Evolutionary conservation across 1,284 basidiomycete species (phyloP), one percentile per base, ranked within the genome.

Genomic region (Trametes sp.): DNA sequence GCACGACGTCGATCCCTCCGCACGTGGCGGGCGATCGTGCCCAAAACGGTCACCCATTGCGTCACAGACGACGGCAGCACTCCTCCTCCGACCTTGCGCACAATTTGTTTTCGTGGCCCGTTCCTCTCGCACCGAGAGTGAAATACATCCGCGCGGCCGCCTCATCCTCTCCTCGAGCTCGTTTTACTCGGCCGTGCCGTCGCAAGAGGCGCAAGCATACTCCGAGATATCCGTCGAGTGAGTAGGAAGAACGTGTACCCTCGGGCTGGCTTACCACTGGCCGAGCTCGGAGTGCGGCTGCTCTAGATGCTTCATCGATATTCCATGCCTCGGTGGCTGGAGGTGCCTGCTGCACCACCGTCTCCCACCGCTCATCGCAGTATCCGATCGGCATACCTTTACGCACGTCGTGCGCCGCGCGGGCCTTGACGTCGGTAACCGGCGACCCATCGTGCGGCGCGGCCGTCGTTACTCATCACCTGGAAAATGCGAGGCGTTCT

Each of bases 381-480:
- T 26, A 41, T 54, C 57, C 35, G 57, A 49, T 54, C 57, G 57
- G 57, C 5, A 31, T 26, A 48, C 26, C 8, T 46, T 44, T 54
- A 31, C 13, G 21, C 26, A 10, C n/a, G n/a, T n/a, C n/a, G n/a
- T n/a, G n/a, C n/a, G n/a, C 10, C 8, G 19, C 28, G 50, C 14
- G 50, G n/a, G 29, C 29, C 28, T 54, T 59, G 57, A 59, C 58
- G 52, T 60, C 58, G 51, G 33, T 48, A 10, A 14, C 50, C 52
- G 57, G 41, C 38, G 23, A 51, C 41, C 13, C 57, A 29, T 45
- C 49, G 57, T 3, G 57, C 16, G 14, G 49, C 19, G 24, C 45
- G 33, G n/a, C n/a, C 45, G 13, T 49, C n/a, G n/a, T 60, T 60
- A 60, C 53, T 60, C 59, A 60, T 53, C 26, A 4, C 45, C 11